Evolutionary conservation across 768 basidiomycete species (phyloP), one percentile per base, ranked within the genome.

Genomic region (Naganishia friedmannii): DNA sequence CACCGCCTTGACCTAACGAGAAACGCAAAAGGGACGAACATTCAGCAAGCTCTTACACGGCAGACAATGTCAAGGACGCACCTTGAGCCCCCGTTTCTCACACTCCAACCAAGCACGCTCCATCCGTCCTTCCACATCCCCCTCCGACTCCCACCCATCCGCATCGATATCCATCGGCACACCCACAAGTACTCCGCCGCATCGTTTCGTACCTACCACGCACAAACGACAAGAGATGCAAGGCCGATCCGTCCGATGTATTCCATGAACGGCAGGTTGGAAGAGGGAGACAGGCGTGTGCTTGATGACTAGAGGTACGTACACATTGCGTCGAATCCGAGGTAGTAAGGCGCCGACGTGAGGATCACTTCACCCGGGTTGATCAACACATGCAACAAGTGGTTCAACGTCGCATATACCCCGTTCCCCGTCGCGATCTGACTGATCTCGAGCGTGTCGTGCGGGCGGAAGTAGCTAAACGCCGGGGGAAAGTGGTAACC

Each of bases 291-390:
- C n/a, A n/a, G n/a, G n/a, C n/a, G n/a, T n/a, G n/a, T n/a, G n/a
- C n/a, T n/a, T n/a, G n/a, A n/a, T n/a, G n/a, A n/a, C n/a, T n/a
- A n/a, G n/a, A n/a, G n/a, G n/a, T 12, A 68, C 45, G 37, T 68
- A 75, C 71, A 78, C 77, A 67, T 66, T 39, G 57, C 48, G 34
- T 63, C 66, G 39, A 69, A 73, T 34, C 67, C 58, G 23, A 73
- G 74, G 55, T 71, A 80, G 72, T 78, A 78, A 3, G 77, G 77
- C 0, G 74, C 72, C 34, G 77, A 75, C 26, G 78, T 67, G 17
- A 80, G 77, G 19, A 77, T 72, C 15, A 72, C 79, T 53, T 80
- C 79, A 7, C 76, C 77, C 45, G 74, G 75, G 48, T 80, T 77
- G 72, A 80, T 74, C 7, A 80, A 54, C 19, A 76, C 77, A 51